Base-by-base conservation (phyloP, 1,284 basidiomycete genomes). In the Nidula niveotomentosa region DNA sequence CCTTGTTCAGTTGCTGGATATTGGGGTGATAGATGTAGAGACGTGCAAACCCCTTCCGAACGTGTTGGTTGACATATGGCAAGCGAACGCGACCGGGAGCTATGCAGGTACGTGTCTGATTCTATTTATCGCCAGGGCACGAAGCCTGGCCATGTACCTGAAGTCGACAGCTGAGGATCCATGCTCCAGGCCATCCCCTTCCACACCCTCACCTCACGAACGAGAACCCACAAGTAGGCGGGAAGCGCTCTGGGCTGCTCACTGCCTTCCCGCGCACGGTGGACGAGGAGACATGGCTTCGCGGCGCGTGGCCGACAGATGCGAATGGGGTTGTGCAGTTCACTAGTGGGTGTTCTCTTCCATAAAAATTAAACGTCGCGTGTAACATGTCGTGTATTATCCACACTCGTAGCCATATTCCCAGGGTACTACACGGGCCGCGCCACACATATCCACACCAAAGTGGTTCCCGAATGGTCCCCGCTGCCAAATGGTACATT, bases 41-140 rank as follows among this genome's bases (percentile, higher is more conserved):
- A 90, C 87, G 1, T 91, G 89, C 71, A 71, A 84, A 61, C 86
- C 88, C 15, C 73, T 89, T 0, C 76, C 80, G 2, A 81, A 87
- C 64, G 84, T 85, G 37, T 76, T 90, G 33, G 85, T 90, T 18
- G 88, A 91, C 62, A 80, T 91, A 44, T 91, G 89, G 89, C 76
- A 77, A 59, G 79, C 79, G 2, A 83, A 82, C 56, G 77, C 81
- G 2, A 83, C 80, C 1, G 79, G 81, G 1, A 69, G 71, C 53
- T 83, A 83, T 58, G 75, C 78, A n/a, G 78, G 76, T 69, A 39
- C 10, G 63, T 57, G 3, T 34, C 12, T 34, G 4, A 34, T 47
- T 18, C 49, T 36, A 34, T 35, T 34, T 23, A 23, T 8, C 45
- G 10, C 18, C 18, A 13, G 10, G 10, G 10, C 45, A n/a, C 23